phyloP scores from a whole-genome alignment of 2,329 filamentous ascomycete species.

The Sporothrix protearum region DNA sequence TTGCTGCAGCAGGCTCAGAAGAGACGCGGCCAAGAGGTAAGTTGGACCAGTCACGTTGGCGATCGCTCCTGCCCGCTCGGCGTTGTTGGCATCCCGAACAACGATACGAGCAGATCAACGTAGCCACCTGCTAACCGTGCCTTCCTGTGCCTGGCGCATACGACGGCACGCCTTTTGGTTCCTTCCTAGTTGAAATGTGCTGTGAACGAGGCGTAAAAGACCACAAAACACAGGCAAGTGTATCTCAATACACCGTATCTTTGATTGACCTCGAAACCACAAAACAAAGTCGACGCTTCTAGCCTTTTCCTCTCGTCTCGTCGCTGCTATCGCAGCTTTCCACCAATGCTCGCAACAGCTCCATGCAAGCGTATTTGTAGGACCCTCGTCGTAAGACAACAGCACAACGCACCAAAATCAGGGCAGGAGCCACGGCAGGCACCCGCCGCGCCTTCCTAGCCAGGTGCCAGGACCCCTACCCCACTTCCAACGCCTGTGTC shows the following conservation, averaged over 20 bases:
- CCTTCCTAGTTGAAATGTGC: not conserved
- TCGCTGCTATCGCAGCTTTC: not conserved
- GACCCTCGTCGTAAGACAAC: slow-evolving; percentile 6
- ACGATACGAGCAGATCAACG: slow-evolving; percentile 9
- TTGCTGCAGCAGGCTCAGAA: slow-evolving; percentile 14
- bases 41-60: slow-evolving; percentile 13
- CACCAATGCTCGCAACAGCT: not conserved
- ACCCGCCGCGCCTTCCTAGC: slow-evolving; percentile 19
- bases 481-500: slow-evolving; percentile 13
- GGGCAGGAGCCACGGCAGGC: slow-evolving; percentile 6
- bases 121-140: not conserved
- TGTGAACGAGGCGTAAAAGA: not conserved
- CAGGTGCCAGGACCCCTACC: slow-evolving; percentile 16
- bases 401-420: not conserved
- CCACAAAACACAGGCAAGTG: not conserved
- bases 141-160: slow-evolving; percentile 6
- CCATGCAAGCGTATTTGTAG: not conserved
- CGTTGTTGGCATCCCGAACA: not conserved
- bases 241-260: too few relatives aligned
- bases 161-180: not conserved
- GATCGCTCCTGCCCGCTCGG: slow-evolving; percentile 3
- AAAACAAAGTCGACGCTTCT: not conserved
- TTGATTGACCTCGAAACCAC: not conserved
- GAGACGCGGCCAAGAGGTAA: slow-evolving; percentile 9
- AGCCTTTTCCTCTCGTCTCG: not conserved